Base-by-base conservation (phyloP, 305 asterid genomes). In the Fraxinus xanthoxyloides region DNA sequence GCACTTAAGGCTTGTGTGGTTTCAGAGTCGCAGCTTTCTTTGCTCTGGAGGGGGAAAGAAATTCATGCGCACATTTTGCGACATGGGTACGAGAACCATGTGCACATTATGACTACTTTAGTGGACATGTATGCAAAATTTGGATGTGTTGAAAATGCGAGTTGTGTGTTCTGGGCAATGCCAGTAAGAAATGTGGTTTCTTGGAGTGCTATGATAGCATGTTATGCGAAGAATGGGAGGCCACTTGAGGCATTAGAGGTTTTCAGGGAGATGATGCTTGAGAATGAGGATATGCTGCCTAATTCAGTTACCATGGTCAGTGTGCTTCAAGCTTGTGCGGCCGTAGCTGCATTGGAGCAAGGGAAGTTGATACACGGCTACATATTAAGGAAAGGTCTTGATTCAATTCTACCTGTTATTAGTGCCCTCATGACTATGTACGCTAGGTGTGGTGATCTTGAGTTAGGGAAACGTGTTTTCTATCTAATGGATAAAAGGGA, bases 241-340 rank as follows among this genome's bases (percentile, higher is more conserved):
- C 87, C 98, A 7, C 86, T 87, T 24, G 95, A 92, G 34, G 98
- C 98, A 3, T 84, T 92, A 32, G 90, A 91, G 77, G 81, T 95
- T 85, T 93, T 95, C 81, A 83, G 86, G 10, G 88, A 90, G 83
- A 89, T 93, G 94, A 87, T 95, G 92, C 86, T 87, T 24, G 92
- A 85, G 80, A 86, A 56, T 72, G 83, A 78, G 48, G 90, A 82
- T 61, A 63, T 89, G 84, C 76, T 91, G 85, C 99, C 99, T 13
- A 94, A 94, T 83, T 95, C 99, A 4, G 97, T 94, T 79, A 95
- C 99, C n/a, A 94, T 95, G 97, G 97, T 94, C 75, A 93, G 97
- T 78, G 98, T 93, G 82, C 92, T 95, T 67, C 99, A 93, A 88
- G 97, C 98, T 61, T 94, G 97, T 78, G 94, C 92, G 10, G 84